phyloP scores from a whole-genome alignment of 129 eudicot species.

The Flaveria trinervia region DNA sequence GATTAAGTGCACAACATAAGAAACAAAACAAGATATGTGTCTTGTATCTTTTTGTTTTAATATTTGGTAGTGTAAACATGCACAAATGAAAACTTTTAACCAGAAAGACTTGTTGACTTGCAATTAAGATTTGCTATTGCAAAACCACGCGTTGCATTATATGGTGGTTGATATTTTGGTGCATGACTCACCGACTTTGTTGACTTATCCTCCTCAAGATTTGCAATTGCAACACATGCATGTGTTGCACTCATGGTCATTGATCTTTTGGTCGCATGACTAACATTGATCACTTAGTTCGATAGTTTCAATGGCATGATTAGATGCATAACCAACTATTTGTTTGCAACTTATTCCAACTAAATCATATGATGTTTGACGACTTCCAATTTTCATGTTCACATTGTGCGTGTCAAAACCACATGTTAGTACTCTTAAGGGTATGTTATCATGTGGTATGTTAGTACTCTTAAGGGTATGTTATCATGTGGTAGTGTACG shows the following conservation, averaged over 20 bases:
- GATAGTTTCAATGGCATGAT: too few relatives aligned
- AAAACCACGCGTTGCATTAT: neutral
- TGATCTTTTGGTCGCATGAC: neutral
- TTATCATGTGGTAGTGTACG: too few relatives aligned
- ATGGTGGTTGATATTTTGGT: neutral
- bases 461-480: too few relatives aligned
- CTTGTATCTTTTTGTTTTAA: too few relatives aligned
- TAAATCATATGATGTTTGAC: too few relatives aligned
- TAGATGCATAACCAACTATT: too few relatives aligned
- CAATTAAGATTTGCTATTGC: neutral
- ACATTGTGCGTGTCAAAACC: too few relatives aligned
- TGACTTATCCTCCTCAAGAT: neutral
- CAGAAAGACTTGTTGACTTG: neutral
- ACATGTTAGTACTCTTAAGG: too few relatives aligned
- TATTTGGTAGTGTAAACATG: neutral
- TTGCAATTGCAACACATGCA: neutral
- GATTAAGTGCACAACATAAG: neutral
- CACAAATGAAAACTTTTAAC: neutral
- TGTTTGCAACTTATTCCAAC: too few relatives aligned
- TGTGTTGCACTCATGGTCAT: neutral
- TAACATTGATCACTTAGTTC: too few relatives aligned
- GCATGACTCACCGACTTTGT: conserved; percentile 11
- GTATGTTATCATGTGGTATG: too few relatives aligned
- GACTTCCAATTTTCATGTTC: too few relatives aligned
- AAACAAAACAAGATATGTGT: neutral